Percentiles rank a stretch among this genome's conserved stretches.
These are phyloP conservation scores for Linnemannia zychae DNA, from an alignment of 192 early-diverging fungal species.

Conservation along the genomic window DNA sequence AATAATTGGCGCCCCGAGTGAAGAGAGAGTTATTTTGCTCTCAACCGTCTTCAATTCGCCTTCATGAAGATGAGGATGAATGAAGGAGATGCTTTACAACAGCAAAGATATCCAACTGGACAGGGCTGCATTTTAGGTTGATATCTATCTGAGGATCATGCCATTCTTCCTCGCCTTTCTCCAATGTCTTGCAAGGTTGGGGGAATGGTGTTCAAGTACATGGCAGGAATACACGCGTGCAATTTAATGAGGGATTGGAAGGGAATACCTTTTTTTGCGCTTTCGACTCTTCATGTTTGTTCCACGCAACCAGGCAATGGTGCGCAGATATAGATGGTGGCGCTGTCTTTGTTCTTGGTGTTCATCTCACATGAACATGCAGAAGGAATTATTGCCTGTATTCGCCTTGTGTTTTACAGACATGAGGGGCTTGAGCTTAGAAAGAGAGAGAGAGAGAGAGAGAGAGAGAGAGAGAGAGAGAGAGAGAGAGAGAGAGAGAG, in stretches of 20 bases:
- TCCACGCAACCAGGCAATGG: neutral
- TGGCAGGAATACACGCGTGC: neutral
- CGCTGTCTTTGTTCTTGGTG: neutral
- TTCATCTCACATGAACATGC: constrained; percentile 4
- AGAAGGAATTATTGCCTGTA: neutral
- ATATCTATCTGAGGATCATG: neutral
- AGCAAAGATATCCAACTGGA: neutral
- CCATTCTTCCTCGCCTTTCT: neutral
- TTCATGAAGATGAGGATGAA: neutral
- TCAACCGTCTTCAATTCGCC: neutral
- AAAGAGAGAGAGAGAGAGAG: neutral
- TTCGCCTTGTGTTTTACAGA: neutral
- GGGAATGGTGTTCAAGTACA: neutral
- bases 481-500: neutral
- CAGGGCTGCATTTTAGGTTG: neutral
- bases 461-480: neutral
- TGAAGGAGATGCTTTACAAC: neutral
- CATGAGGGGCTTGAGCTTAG: too few relatives aligned
- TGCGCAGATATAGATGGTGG: neutral
- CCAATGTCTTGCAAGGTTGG: neutral
- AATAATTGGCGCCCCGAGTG: neutral
- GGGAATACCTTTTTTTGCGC: too few relatives aligned
- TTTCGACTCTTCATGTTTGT: neutral
- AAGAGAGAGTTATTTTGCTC: neutral
- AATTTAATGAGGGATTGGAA: neutral